phyloP scores from a whole-genome alignment of 176 grass and related monocot genomes.

The Calamus simplicifolius region DNA sequence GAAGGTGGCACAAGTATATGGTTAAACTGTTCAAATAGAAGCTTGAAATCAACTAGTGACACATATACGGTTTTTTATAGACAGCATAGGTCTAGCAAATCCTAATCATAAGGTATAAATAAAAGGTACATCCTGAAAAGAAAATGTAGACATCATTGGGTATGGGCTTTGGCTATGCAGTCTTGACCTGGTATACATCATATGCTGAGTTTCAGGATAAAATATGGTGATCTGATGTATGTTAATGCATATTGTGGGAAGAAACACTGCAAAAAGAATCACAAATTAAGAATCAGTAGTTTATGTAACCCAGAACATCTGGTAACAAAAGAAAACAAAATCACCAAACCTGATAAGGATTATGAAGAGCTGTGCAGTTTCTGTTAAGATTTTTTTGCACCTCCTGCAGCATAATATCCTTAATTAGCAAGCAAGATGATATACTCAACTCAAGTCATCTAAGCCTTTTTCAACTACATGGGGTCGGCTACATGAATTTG shows the following conservation, averaged over 20 bases:
- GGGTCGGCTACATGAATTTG: too few relatives aligned
- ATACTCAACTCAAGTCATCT: too few relatives aligned
- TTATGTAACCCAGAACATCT: background rate
- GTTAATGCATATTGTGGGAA: slow-evolving; percentile 54
- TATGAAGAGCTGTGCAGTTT: slow-evolving; percentile 16
- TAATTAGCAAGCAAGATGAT: too few relatives aligned
- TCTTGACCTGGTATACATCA: slow-evolving; percentile 62
- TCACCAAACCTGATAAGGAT: slow-evolving; percentile 27
- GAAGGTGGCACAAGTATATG: slow-evolving; percentile 78
- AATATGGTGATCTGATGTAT: slow-evolving; percentile 56
- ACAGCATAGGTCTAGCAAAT: too few relatives aligned
- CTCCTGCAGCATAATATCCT: slow-evolving; percentile 20
- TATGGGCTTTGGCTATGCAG: background rate
- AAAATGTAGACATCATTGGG: background rate
- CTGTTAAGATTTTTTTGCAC: slow-evolving; percentile 42
- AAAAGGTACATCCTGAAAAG: too few relatives aligned
- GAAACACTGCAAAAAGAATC: slow-evolving; percentile 42
- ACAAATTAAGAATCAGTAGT: background rate
- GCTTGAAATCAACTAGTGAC: background rate
- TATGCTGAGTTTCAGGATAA: slow-evolving; percentile 89
- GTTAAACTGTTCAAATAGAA: slow-evolving; percentile 42
- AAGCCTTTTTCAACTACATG: too few relatives aligned
- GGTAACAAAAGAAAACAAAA: background rate
- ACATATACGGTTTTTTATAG: too few relatives aligned
- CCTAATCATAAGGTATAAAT: too few relatives aligned